Evolutionary conservation across 306 rosid genomes (phyloP).

Genomic region (Trichosanthes truncata): DNA sequence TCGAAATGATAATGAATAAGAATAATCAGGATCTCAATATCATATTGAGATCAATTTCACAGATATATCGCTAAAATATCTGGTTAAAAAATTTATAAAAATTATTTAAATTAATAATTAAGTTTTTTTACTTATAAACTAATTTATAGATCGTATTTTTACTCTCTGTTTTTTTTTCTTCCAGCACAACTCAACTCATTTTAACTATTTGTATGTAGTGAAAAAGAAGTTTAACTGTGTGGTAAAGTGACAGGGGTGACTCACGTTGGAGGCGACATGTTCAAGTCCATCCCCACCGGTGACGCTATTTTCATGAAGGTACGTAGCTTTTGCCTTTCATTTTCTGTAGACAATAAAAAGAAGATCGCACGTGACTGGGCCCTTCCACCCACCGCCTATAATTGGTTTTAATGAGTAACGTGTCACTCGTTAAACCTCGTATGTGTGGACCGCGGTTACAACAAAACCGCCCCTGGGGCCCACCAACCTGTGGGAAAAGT

Average conservation of each 20-base stretch:
- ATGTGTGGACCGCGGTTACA: not conserved
- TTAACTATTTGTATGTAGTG: too few relatives aligned
- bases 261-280: slow-evolving; percentile 88
- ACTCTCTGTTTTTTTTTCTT: too few relatives aligned
- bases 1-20: too few relatives aligned
- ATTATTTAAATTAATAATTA: too few relatives aligned
- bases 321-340: not conserved
- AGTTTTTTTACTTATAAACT: too few relatives aligned
- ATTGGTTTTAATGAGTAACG: not conserved
- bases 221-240: not conserved
- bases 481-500: not conserved
- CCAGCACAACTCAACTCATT: too few relatives aligned
- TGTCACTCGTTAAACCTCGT: not conserved
- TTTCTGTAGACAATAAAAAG: not conserved
- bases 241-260: slow-evolving; percentile 38
- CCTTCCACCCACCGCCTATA: not conserved
- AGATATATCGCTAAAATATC: too few relatives aligned
- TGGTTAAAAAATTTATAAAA: too few relatives aligned
- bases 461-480: not conserved
- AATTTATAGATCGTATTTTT: too few relatives aligned
- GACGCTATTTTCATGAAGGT: slow-evolving; percentile 92
- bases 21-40: too few relatives aligned
- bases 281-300: slow-evolving; percentile 48
- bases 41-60: too few relatives aligned
- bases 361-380: not conserved